Evolutionary conservation across 208 protist species (phyloP), one percentile per base, ranked within the genome.

Genomic region (Acanthamoeba royreba): DNA sequence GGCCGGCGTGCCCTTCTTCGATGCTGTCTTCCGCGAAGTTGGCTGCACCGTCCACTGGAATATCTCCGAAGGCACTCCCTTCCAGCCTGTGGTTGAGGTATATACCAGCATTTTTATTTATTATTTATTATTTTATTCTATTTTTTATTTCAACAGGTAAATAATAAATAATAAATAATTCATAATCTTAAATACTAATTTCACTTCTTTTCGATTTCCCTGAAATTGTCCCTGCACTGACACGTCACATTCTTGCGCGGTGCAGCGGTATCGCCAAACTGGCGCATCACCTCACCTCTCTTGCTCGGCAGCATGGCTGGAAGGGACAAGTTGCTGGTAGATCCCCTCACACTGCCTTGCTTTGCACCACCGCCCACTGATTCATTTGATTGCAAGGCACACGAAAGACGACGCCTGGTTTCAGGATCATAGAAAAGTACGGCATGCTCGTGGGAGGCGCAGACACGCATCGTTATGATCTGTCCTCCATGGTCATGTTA

Each of bases 401-500:
- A 4, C 93, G 97, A 58, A 98, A 98, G 87, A 98, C 98, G 28
- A 98, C 97, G 15, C 98, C 98, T 87, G 97, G 97, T 5, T 98
- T 98, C 45, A 85, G 97, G n/a, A 25, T 98, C 0, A 94, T 98
- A 0, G 98, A 98, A 79, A 98, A 98, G 74, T 98, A 98, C 69
- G 97, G 94, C 2, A 85, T 98, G 38, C 69, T 98, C 9, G 92
- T 97, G n/a, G 97, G 94, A 45, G 97, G 97, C 33, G 96, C 81
- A 11, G 97, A 98, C 85, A 95, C 96, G 8, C 98, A 98, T 85
- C 94, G 98, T 38, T 97, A 96, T 83, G 97, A 98, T 69, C 94
- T 98, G 43, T 98, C 96, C 13, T 93, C 85, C 35, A 98, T 98
- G 97, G 94, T 98, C 53, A 98, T 98, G 97, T 94, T 98, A 17